A percentile compares a stretch with the other conserved stretches of the same genome.
Conservation (phyloP, 2,329 filamentous ascomycete species). For the Penicillium sp. region DNA sequence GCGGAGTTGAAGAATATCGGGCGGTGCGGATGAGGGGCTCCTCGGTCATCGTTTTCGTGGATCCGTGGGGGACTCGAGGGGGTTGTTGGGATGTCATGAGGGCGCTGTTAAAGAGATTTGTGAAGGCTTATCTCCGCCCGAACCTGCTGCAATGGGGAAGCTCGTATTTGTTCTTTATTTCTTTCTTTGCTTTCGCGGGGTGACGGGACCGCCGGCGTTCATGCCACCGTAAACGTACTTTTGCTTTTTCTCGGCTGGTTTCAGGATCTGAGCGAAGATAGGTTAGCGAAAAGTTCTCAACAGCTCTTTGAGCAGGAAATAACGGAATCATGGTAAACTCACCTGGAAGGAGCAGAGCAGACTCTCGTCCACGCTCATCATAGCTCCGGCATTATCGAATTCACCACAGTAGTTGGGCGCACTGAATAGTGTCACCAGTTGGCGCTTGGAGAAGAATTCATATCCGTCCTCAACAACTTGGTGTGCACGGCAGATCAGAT, state of each 20-base stretch:
- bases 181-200: constrained; percentile 71
- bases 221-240: constrained; percentile 88
- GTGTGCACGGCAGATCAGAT: constrained; percentile 96
- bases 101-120: constrained; percentile 30
- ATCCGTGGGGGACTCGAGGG: constrained; percentile 22
- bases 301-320: neutral
- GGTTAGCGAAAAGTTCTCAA: constrained; percentile 7
- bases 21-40: constrained; percentile 20
- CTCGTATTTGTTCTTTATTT: constrained; percentile 72
- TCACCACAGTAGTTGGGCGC: constrained; percentile 99
- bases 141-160: constrained; percentile 80
- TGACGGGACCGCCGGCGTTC: constrained; percentile 69
- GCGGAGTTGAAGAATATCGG: constrained; percentile 17
- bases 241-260: constrained; percentile 99
- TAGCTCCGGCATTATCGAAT: constrained; percentile 98
- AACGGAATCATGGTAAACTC: constrained; percentile 23
- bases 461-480: constrained; percentile 99
- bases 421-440: constrained; percentile 95
- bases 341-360: constrained; percentile 99
- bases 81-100: constrained; percentile 29
- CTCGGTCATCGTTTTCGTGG: constrained; percentile 31
- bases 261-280: constrained; percentile 73
- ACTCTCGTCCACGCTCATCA: constrained; percentile 99
- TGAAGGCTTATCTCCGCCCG: constrained; percentile 77
- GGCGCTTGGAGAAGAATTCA: constrained; percentile 98